Base-by-base conservation (phyloP, 768 basidiomycete genomes). In the Phylloporus sp. region DNA sequence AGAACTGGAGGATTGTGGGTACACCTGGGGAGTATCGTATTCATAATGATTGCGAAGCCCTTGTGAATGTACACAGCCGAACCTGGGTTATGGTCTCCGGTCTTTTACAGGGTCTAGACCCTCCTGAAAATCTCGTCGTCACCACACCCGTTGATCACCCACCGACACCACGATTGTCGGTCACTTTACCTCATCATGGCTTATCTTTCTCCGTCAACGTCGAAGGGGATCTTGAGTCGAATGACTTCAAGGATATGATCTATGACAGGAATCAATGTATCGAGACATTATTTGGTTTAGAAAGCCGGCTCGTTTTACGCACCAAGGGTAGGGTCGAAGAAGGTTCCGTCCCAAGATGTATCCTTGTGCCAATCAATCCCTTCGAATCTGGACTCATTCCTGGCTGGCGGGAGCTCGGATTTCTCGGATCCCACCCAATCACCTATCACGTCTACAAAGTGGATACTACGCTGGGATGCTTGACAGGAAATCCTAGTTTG, bases 41-140 rank as follows among this genome's bases (percentile, higher is more conserved):
- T 26, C 20, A 32, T 18, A 49, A 38, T 35, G 50, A 39, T 2
- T 4, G 20, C 15, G 24, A 42, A 13, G 18, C 10, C 22, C 50
- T 65, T 7, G 29, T 65, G 24, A 61, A 65, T 39, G 41, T 62
- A 18, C 53, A 44, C 16, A 64, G 62, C 41, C 48, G 8, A 39
- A 52, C 66, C 0, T 60, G 51, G 44, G 29, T 20, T 2, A 65
- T 65, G 61, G 47, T 64, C 20, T 50, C 53, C 2, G 27, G 22
- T 9, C 52, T 42, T 12, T 34, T 64, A 13, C 8, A 24, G 6
- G 26, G 4, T 29, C 34, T 35, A 2, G 15, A 59, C 31, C 22
- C 32, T 23, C 10, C 34, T 0, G 20, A 29, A 35, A 52, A 51
- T 24, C 48, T 64, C 5, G 10, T 59, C 31, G 45, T 67, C 38